These are phyloP conservation scores for Cyberlindnera nakhonratchasimensis DNA, from an alignment of 805 yeast species.

Conservation along the genomic window DNA sequence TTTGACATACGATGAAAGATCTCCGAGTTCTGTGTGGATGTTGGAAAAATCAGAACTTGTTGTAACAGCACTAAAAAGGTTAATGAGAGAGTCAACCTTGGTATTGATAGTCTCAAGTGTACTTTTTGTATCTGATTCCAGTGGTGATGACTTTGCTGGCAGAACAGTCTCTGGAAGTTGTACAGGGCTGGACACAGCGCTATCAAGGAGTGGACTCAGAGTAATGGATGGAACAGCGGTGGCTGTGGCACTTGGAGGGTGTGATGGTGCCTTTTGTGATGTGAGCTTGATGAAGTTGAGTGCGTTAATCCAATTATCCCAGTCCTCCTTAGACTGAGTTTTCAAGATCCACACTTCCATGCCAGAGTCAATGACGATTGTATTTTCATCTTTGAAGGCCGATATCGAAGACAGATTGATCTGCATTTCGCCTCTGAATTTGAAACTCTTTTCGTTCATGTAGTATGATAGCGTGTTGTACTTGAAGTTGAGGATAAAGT, in stretches of 20 bases:
- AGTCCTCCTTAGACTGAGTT: slow-evolving; percentile 61
- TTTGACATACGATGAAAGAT: slow-evolving; percentile 13
- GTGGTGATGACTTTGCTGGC: background rate
- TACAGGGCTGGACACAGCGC: slow-evolving; percentile 5
- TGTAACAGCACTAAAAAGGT: background rate
- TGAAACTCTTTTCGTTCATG: slow-evolving; percentile 62
- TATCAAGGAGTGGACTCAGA: slow-evolving; percentile 3
- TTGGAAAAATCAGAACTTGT: background rate
- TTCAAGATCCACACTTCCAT: slow-evolving; percentile 91
- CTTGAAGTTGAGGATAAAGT: slow-evolving; percentile 76
- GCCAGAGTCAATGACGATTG: slow-evolving; percentile 87
- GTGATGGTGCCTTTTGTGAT: slow-evolving; percentile 3
- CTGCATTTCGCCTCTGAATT: slow-evolving; percentile 89
- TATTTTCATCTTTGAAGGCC: slow-evolving; percentile 63
- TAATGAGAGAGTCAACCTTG: slow-evolving; percentile 6
- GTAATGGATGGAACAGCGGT: too few species aligned
- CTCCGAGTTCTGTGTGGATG: slow-evolving; percentile 7
- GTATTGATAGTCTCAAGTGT: slow-evolving; percentile 4
- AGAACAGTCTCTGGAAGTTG: slow-evolving; percentile 3
- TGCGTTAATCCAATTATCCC: slow-evolving; percentile 80
- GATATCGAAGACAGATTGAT: slow-evolving; percentile 77
- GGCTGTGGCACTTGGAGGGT: background rate
- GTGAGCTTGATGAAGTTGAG: slow-evolving; percentile 43
- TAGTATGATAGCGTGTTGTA: slow-evolving; percentile 83
- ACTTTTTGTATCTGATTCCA: background rate